These are phyloP conservation scores for Diddensiella santjacobensis DNA, from an alignment of 805 yeast genomes.

Conservation along the genomic window DNA sequence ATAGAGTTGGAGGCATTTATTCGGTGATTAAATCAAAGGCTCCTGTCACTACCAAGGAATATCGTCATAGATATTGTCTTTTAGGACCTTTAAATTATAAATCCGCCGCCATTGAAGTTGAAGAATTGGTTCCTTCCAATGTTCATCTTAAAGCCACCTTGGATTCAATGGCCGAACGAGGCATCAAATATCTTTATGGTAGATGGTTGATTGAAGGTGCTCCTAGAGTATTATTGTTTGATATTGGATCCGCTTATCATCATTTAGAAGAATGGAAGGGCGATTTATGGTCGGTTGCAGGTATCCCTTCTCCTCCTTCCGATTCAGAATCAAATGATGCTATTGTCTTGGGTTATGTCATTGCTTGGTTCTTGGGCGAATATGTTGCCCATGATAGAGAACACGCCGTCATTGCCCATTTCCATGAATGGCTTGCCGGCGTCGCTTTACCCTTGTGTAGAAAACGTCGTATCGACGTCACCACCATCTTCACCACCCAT, in stretches of 20 bases:
- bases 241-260: constrained; percentile 65
- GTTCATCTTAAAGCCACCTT: constrained; percentile 55
- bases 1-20: constrained; percentile 96
- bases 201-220: constrained; percentile 98
- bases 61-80: constrained; percentile 77
- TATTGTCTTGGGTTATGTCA: constrained; percentile 83
- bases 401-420: constrained; percentile 88
- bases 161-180: constrained; percentile 76
- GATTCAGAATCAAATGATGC: constrained; percentile 92
- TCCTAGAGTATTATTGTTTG: constrained; percentile 87
- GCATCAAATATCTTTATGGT: constrained; percentile 80
- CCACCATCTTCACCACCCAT: constrained; percentile 95
- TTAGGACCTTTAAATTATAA: constrained; percentile 81
- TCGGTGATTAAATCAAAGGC: constrained; percentile 96
- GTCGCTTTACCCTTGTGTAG: constrained; percentile 90
- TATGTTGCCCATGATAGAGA: constrained; percentile 77
- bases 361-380: constrained; percentile 97
- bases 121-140: constrained; percentile 52
- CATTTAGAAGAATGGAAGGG: constrained; percentile 89
- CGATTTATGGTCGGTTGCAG: constrained; percentile 86
- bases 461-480: constrained; percentile 85
- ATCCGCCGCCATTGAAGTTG: constrained; percentile 72
- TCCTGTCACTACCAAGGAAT: constrained; percentile 92
- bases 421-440: constrained; percentile 98
- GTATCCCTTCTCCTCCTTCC: constrained; percentile 88